Evolutionary conservation across 257 asterid genomes (phyloP), one percentile per base, ranked within the genome.

Genomic region (Nicotiana benthamiana): DNA sequence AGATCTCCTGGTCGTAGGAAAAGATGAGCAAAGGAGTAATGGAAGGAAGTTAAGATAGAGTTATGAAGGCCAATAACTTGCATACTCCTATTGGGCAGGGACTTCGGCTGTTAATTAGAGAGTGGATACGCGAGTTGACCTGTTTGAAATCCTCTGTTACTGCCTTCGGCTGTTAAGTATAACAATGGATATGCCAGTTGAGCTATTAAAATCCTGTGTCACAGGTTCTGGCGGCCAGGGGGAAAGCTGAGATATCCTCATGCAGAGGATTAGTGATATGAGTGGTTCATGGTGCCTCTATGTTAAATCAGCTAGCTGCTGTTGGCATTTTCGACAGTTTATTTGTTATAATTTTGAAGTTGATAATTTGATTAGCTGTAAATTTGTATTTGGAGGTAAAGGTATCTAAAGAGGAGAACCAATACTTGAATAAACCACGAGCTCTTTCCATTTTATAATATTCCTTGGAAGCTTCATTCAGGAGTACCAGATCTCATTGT

Each of bases 1-100:
- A 92, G 92, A 85, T 95, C 99, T 9, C 99, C 98, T 27, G 87
- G 70, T 56, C 96, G 83, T 32, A 85, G 93, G 77, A 88, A 88
- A 75, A 88, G 94, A 54, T 88, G 89, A 87, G 77, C 51, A 20
- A 16, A 15, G 6, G 66, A 24, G 61, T 74, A 48, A 62, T 16
- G 27, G 79, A 34, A 74, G 61, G 79, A 34, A 74, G 61, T 26
- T 22, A 4, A 74, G 79, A 74, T 4, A 24, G 77, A 70, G 61
- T 26, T 48, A 53, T 74, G 54, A 48, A 48, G 79, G 24, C 61
- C 12, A 48, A 26, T 26, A 34, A 16, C 79, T 48, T 26, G 61
- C 24, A 48, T 24, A 48, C 9, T 48, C 26, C 51, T 48, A 8
- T 16, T 48, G 60, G 43, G 5, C 20, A 74, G 18, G 2, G 10